Evolutionary conservation across 1,139 yeast species (phyloP), one percentile per base, ranked within the genome.

Genomic region (Pneumocystis sp.): DNA sequence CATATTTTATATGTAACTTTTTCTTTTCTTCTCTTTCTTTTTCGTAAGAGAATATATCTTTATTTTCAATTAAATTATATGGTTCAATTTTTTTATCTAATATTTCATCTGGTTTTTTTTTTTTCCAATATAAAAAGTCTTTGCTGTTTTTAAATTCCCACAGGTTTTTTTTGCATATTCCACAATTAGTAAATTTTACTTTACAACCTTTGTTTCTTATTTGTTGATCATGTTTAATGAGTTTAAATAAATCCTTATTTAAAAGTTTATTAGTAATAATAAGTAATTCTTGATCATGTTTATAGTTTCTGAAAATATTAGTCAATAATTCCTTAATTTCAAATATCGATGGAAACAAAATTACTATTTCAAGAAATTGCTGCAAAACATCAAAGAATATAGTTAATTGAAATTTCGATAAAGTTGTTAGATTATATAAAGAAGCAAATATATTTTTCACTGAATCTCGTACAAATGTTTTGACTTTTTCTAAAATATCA

Each of bases 241-340:
- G 57, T 19, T 50, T 21, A 61, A 61, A 81, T 2, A 84, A 81
- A 66, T 82, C 86, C 50, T 77, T 77, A 70, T 85, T 83, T 34
- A 86, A 75, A 69, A 87, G 76, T 59, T 76, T 75, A 61, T 84
- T 77, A 1, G 85, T 80, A 4, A 85, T 79, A n/a, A 76, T 74
- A 39, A 85, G 74, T 69, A 86, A 81, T 65, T 81, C 82, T 65
- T 80, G 80, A 70, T 87, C 93, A 70, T 84, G 85, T 1, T 83
- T 77, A 70, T 85, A 85, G 0, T 89, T 85, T 6, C 83, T 74
- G 68, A 85, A 84, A 6, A 86, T 81, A 65, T 86, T 89, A 61
- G 80, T 81, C 21, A 88, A 75, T 10, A 86, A 82, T 1, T 80
- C 79, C 50, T 86, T 76, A n/a, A 87, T 82, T 69, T 85, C 85